These are phyloP conservation scores for Cucurbita moschata DNA, from an alignment of 306 rosid species.

Conservation along the genomic window DNA sequence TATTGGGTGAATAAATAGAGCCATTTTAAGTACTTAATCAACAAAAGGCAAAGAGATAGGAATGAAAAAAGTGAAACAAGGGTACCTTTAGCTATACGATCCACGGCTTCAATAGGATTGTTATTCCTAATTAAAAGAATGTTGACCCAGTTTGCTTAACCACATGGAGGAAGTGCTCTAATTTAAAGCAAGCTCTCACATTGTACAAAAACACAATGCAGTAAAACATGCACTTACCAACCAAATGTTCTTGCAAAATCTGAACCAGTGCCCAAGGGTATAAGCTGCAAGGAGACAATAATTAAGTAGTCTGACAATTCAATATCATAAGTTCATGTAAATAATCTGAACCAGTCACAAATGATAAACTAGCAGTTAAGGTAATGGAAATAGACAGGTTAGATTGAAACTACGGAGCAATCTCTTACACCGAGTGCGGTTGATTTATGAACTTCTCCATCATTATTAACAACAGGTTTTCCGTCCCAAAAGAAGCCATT, in stretches of 20 bases:
- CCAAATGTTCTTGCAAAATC: constrained; percentile 84
- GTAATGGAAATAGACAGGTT: background rate
- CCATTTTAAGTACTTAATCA: background rate
- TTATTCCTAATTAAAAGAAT: constrained; percentile 49
- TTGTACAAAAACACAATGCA: background rate
- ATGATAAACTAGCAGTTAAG: background rate
- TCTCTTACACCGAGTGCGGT: constrained; percentile 94
- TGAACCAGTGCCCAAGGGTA: constrained; percentile 92
- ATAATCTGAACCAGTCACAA: background rate
- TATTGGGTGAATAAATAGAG: background rate
- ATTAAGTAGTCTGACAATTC: constrained; percentile 3
- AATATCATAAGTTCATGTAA: background rate
- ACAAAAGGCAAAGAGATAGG: background rate
- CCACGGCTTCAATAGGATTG: constrained; percentile 73
- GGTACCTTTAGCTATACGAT: constrained; percentile 60
- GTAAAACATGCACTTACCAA: constrained; percentile 41
- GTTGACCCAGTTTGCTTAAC: constrained; percentile 9
- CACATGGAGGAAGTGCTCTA: constrained; percentile 2
- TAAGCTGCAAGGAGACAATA: constrained; percentile 49
- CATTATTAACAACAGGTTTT: constrained; percentile 51
- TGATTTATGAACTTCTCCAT: constrained; percentile 37
- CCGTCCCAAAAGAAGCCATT: constrained; percentile 98
- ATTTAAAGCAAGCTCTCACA: background rate
- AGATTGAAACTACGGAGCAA: constrained; percentile 2
- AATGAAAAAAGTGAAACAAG: background rate